Base-by-base conservation (phyloP, 2,329 filamentous ascomycete species). In the Furcasterigmium furcatum region DNA sequence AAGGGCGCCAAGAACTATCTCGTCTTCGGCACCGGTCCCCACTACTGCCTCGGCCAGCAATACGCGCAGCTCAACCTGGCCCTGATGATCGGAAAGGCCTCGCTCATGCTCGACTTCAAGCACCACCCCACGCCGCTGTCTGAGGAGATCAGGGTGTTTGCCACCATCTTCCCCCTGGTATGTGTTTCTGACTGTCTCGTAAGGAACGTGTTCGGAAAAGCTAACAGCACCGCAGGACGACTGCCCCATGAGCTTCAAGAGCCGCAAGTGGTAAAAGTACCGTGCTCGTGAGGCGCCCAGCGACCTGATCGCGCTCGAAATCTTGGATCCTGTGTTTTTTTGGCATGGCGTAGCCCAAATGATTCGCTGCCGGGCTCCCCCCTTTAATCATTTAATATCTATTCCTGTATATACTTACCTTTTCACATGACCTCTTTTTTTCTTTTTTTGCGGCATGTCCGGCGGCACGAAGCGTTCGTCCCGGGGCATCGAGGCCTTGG, bases 111-210 rank as follows among this genome's bases (percentile, higher is more conserved):
- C 55, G 84, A 97, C 67, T 97, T 92, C 92, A 80, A 84, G 65
- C 94, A 99, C 67, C 83, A 90, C 63, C 71, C 90, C 16, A 97
- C 94, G 10, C 82, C 87, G 0, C 61, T 76, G 48, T 95, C 89
- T 0, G 94, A 99, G 72, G 85, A 95, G 68, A 97, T 99, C 69
- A 92, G 95, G 74, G 92, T 97, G 55, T 99, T 97, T 71, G 94
- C 94, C 34, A 96, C 91, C 22, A 95, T 99, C 57, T 99, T 99
- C 79, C 94, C 94, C 46, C 87, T 87, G 87, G 91, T 95, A 71
- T 67, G 84, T 72, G 43, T 32, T 7, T 41, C 22, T n/a, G n/a
- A n/a, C n/a, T n/a, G n/a, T n/a, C n/a, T n/a, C n/a, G n/a, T n/a
- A n/a, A n/a, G n/a, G n/a, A n/a, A n/a, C n/a, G n/a, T n/a, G n/a